Evolutionary conservation across 345 rosid genomes (phyloP), one percentile per base, ranked within the genome.

Genomic region (Zanthoxylum bungeanum): DNA sequence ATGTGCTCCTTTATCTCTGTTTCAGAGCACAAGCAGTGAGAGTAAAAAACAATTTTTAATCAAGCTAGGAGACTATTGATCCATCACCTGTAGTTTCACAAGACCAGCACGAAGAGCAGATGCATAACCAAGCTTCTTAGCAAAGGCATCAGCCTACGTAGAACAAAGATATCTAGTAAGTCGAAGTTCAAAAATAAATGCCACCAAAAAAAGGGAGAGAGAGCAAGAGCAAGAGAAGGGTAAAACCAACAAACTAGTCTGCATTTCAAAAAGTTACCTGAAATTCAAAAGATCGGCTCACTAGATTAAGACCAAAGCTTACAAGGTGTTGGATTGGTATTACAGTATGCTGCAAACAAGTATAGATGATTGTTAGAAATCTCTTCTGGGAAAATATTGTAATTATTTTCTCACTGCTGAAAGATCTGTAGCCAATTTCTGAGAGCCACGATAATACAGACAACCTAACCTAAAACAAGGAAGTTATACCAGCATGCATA

Each of bases 231-330:
- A 69, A 14, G 24, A 70, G 11, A 64, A 9, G 46, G 21, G 22
- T 44, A 39, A 61, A 75, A 8, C 59, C 16, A 19, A 64, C 27
- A 56, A 81, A 36, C 61, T 57, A 50, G 28, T 40, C 40, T 40
- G 25, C 31, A 16, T 24, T 16, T 53, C 55, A 52, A 50, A 11
- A 52, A 64, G 36, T 62, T 75, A 96, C 99, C 98, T 93, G 99
- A 82, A 93, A 96, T 82, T 96, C 99, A 74, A 96, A 96, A 2
- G 99, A 87, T 64, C 98, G 85, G 84, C 98, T 96, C 78, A 96
- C 94, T 34, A 93, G 93, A 82, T 96, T 96, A 59, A 92, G 93
- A 65, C 89, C 93, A 77, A 96, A 85, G 79, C 83, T 91, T 60
- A 96, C 89, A 2, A 96, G 87, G 79, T 91, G 99, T 71, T 93